These are phyloP conservation scores for Hanseniaspora guilliermondii DNA, from an alignment of 805 yeast species.

Conservation along the genomic window DNA sequence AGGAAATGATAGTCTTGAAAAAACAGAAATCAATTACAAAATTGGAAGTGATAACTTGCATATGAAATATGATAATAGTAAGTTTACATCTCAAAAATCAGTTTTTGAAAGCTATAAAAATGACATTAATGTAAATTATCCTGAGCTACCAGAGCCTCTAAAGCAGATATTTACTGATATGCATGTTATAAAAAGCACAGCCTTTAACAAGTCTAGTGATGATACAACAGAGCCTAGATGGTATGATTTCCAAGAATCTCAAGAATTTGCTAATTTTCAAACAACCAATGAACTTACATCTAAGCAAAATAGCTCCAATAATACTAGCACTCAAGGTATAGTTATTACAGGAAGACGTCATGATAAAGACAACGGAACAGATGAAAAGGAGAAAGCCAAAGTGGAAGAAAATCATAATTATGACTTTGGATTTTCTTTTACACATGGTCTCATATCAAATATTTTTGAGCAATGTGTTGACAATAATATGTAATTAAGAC, in stretches of 20 bases:
- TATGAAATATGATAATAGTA: background rate
- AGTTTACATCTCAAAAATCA: background rate
- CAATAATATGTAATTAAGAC: background rate
- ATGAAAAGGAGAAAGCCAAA: background rate
- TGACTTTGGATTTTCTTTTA: background rate
- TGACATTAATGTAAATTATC: background rate
- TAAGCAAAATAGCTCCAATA: background rate
- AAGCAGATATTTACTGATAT: background rate
- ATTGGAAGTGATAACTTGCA: background rate
- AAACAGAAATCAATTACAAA: background rate
- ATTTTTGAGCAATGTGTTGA: background rate
- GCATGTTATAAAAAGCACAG: background rate
- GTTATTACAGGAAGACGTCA: constrained; percentile 13
- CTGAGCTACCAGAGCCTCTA: background rate
- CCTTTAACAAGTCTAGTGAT: background rate
- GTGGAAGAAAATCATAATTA: background rate
- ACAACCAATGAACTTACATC: background rate
- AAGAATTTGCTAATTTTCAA: background rate
- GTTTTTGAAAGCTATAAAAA: background rate
- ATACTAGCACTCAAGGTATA: constrained; percentile 6
- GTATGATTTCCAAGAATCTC: constrained; percentile 2
- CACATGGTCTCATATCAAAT: background rate
- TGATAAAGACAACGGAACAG: constrained; percentile 5
- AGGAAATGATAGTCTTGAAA: background rate
- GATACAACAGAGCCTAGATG: background rate